These are phyloP conservation scores for Boletus pseudo-olivaceus DNA, from an alignment of 768 basidiomycete species.

Conservation along the genomic window DNA sequence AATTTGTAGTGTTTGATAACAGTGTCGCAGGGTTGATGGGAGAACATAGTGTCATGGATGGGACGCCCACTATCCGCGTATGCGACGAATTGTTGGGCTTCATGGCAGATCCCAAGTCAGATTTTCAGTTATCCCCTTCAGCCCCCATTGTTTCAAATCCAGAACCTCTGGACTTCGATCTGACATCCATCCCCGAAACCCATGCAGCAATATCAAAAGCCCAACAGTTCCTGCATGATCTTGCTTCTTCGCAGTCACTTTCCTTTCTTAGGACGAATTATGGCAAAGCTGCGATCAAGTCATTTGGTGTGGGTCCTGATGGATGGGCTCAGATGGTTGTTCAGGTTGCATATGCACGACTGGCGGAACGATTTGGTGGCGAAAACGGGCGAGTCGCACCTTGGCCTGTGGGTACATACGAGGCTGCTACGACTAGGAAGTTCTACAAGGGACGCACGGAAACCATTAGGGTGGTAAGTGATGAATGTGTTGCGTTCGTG, in stretches of 20 bases:
- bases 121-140: slow-evolving; percentile 45
- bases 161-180: slow-evolving; percentile 59
- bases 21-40: slow-evolving; percentile 83
- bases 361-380: slow-evolving; percentile 39
- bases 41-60: slow-evolving; percentile 91
- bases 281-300: slow-evolving; percentile 84
- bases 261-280: slow-evolving; percentile 65
- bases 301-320: slow-evolving; percentile 86
- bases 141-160: slow-evolving; percentile 31
- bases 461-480: slow-evolving; percentile 81
- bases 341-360: slow-evolving; percentile 82
- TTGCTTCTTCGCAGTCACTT: slow-evolving; percentile 63
- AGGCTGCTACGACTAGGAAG: slow-evolving; percentile 86
- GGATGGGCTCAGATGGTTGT: slow-evolving; percentile 93
- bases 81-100: slow-evolving; percentile 66
- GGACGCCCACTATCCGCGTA: slow-evolving; percentile 73
- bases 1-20: slow-evolving; percentile 85
- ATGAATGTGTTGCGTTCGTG: slow-evolving; percentile 77
- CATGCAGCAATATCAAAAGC: slow-evolving; percentile 52
- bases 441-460: slow-evolving; percentile 91
- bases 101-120: slow-evolving; percentile 59
- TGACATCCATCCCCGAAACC: slow-evolving; percentile 38
- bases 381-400: slow-evolving; percentile 26
- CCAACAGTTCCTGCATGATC: slow-evolving; percentile 49
- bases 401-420: slow-evolving; percentile 81